These are phyloP conservation scores for Boletus coccyginus DNA, from an alignment of 768 basidiomycete species.

Conservation along the genomic window DNA sequence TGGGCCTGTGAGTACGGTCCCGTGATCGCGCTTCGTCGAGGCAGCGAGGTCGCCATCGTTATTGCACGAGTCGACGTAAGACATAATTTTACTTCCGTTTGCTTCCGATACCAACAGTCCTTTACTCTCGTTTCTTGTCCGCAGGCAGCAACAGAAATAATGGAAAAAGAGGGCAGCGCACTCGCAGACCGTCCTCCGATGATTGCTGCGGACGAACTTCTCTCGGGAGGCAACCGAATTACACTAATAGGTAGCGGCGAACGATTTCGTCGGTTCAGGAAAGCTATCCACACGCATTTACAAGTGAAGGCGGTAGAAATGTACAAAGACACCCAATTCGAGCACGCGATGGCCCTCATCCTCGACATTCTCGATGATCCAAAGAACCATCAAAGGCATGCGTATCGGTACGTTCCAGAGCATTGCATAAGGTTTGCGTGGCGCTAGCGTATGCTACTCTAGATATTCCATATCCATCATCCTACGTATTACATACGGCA, in stretches of 20 bases:
- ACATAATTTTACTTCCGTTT: background rate
- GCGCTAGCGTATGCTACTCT: background rate
- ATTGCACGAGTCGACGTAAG: constrained; percentile 20
- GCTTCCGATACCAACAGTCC: background rate
- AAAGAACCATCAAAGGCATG: constrained; percentile 37
- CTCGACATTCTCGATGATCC: constrained; percentile 34
- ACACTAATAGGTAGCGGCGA: constrained; percentile 49
- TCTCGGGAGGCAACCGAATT: constrained; percentile 54
- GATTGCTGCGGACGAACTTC: constrained; percentile 52
- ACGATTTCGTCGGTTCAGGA: constrained; percentile 52
- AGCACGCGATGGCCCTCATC: constrained; percentile 24
- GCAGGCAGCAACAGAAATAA: constrained; percentile 54
- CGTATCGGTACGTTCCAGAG: constrained; percentile 43
- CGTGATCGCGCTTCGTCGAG: constrained; percentile 52
- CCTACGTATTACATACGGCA: constrained; percentile 27
- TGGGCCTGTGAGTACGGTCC: constrained; percentile 60
- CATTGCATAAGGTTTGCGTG: background rate
- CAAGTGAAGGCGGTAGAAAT: constrained; percentile 44
- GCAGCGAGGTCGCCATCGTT: constrained; percentile 25
- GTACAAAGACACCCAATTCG: constrained; percentile 45
- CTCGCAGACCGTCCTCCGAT: constrained; percentile 49
- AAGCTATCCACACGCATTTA: constrained; percentile 53
- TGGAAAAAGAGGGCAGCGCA: constrained; percentile 57
- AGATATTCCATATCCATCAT: constrained; percentile 31
- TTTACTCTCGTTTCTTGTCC: background rate